Evolutionary conservation across 805 yeast genomes (phyloP), one percentile per base, ranked within the genome.

Genomic region (Osmozyma mogii): DNA sequence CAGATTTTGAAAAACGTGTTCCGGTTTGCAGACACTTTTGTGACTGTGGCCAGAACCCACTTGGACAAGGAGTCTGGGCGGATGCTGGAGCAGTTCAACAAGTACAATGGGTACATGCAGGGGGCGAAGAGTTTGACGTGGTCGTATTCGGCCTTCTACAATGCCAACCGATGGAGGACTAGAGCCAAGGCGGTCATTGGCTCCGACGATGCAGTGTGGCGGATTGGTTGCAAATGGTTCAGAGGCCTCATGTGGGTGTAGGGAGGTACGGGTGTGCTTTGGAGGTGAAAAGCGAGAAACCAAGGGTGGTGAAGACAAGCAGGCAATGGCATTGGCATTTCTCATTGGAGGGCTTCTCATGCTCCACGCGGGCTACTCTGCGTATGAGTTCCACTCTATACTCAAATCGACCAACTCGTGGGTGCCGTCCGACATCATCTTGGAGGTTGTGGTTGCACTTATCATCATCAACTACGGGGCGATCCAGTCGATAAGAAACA

Each of bases 111-210:
- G 0, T 85, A 56, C 51, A 74, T 85, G 80, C 81, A 78, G 53
- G 97, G 97, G 5, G 97, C 97, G 0, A 56, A 60, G 32, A 73
- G 83, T 44, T 70, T 89, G 43, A 88, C 96, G 4, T 89, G 97
- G 97, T 80, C 94, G 37, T 84, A 84, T 50, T 74, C 85, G 18
- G 69, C 94, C 4, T 72, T 82, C 26, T 77, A 80, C 75, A 70
- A 74, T 41, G 74, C 89, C 8, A 58, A 70, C 34, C 65, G 78
- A 50, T 72, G 83, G 77, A 75, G 92, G 15, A 14, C 9, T 6
- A 7, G 6, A 13, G 24, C 24, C n/a, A 8, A 8, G 9, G 10
- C 21, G 8, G 10, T 18, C 9, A 18, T 18, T 18, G 21, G 10
- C 21, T 8, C 21, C 10, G 21, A 8, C 21, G 10, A 18, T 8